These are phyloP conservation scores for Microsporum ferrugineum DNA, from an alignment of 2,329 filamentous ascomycete species.

Conservation along the genomic window DNA sequence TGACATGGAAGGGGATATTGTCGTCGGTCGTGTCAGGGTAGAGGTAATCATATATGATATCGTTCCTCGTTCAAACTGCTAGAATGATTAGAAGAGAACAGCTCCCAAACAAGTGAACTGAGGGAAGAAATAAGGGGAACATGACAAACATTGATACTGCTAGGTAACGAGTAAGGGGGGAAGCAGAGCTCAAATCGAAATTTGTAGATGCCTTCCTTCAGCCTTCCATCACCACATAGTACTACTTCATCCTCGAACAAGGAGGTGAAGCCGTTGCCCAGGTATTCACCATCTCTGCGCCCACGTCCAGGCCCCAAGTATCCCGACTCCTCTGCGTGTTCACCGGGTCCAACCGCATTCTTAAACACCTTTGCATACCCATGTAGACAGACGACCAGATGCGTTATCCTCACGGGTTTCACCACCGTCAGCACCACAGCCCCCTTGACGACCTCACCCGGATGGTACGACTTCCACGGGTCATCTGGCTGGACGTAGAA, in stretches of 20 bases:
- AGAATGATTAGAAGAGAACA: not conserved
- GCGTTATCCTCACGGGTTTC: constrained; percentile 51
- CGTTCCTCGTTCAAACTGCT: constrained; percentile 84
- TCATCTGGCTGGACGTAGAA: constrained; percentile 53
- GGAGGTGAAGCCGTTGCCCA: constrained; percentile 53
- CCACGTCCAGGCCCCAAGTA: constrained; percentile 45
- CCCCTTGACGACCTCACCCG: constrained; percentile 51
- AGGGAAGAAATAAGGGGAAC: constrained; percentile 6
- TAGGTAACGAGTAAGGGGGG: constrained; percentile 52
- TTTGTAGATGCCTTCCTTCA: constrained; percentile 53
- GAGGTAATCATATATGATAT: constrained; percentile 86
- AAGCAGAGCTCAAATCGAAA: constrained; percentile 55
- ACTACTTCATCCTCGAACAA: constrained; percentile 55
- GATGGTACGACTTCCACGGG: constrained; percentile 50
- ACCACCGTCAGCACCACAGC: constrained; percentile 49
- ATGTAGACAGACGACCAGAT: constrained; percentile 52
- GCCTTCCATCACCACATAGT: constrained; percentile 52
- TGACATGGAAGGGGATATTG: constrained; percentile 66
- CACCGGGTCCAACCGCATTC: constrained; percentile 46
- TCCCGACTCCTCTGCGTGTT: constrained; percentile 39
- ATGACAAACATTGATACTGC: constrained; percentile 77
- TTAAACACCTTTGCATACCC: constrained; percentile 56
- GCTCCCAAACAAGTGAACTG: not conserved
- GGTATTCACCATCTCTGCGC: constrained; percentile 42
- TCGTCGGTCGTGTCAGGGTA: constrained; percentile 76